Conservation (phyloP, 1,284 basidiomycete genomes). For the Hymenochaete sp. region DNA sequence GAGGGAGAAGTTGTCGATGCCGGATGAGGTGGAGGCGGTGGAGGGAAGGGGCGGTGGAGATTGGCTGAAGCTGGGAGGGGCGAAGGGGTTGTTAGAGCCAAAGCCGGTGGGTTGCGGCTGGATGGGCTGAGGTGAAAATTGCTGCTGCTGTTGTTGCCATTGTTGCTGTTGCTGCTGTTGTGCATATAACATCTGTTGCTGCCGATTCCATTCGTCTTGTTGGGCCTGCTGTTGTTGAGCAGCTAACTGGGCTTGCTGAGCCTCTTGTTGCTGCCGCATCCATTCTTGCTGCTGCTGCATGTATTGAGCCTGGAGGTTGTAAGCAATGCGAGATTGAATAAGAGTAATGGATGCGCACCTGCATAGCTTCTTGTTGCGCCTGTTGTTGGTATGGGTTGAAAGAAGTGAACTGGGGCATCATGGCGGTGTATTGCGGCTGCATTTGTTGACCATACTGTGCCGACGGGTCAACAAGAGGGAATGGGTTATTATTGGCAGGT, state of each 20-base stretch:
- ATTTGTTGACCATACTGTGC: slow-evolving; percentile 51
- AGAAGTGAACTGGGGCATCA: slow-evolving; percentile 69
- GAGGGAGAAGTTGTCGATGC: slow-evolving; percentile 25
- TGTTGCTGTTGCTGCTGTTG: slow-evolving; percentile 45
- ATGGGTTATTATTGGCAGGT: slow-evolving; percentile 40
- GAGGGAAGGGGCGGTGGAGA: slow-evolving; percentile 31
- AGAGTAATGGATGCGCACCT: slow-evolving; percentile 29
- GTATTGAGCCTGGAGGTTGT: slow-evolving; percentile 49
- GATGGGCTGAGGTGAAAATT: slow-evolving; percentile 34
- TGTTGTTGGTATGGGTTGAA: slow-evolving; percentile 98
- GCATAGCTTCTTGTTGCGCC: slow-evolving; percentile 77
- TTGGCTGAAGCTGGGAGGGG: slow-evolving; percentile 33
- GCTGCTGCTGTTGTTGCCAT: slow-evolving; percentile 36
- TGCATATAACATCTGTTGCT: slow-evolving; percentile 39
- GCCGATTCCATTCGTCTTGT: slow-evolving; percentile 30
- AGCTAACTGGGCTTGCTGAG: slow-evolving; percentile 38
- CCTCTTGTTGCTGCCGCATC: slow-evolving; percentile 45
- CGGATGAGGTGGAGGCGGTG: slow-evolving; percentile 15
- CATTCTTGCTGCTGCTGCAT: slow-evolving; percentile 67
- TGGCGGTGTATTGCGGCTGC: slow-evolving; percentile 57
- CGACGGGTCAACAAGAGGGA: slow-evolving; percentile 62
- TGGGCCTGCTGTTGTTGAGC: slow-evolving; percentile 31
- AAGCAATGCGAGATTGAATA: neutral
- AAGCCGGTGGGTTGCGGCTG: slow-evolving; percentile 63
- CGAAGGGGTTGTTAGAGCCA: slow-evolving; percentile 92